phyloP scores from a whole-genome alignment of 2,329 filamentous ascomycete genomes.

The Colletotrichum abscissum region DNA sequence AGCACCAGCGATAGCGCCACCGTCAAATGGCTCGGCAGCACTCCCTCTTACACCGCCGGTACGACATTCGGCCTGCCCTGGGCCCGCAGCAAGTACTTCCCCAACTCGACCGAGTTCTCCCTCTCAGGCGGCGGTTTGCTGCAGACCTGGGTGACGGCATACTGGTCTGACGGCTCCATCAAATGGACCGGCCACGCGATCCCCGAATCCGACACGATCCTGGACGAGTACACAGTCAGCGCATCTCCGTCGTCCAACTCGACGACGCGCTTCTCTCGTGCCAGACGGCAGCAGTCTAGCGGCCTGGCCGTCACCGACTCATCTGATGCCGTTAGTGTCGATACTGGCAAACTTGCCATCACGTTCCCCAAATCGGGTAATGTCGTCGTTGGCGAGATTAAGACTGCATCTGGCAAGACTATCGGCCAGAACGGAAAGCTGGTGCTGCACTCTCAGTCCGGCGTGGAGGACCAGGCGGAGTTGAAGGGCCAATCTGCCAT shows the following conservation, averaged over 20 bases:
- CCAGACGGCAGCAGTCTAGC: slow-evolving; percentile 40
- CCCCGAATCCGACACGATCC: slow-evolving; percentile 50
- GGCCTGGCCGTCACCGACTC: slow-evolving; percentile 39
- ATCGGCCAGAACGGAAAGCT: slow-evolving; percentile 61
- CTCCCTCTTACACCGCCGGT: slow-evolving; percentile 47
- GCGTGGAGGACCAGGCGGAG: slow-evolving; percentile 53
- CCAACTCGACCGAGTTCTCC: slow-evolving; percentile 50
- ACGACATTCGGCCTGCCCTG: slow-evolving; percentile 58
- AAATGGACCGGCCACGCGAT: slow-evolving; percentile 72
- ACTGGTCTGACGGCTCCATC: slow-evolving; percentile 70
- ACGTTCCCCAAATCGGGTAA: slow-evolving; percentile 56
- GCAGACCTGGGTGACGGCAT: slow-evolving; percentile 68
- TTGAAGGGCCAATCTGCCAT: slow-evolving; percentile 48
- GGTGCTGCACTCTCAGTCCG: slow-evolving; percentile 63
- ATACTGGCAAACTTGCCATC: slow-evolving; percentile 57
- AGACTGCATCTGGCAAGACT: slow-evolving; percentile 52
- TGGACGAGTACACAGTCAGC: slow-evolving; percentile 53
- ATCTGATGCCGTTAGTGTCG: slow-evolving; percentile 47
- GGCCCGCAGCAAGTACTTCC: slow-evolving; percentile 52
- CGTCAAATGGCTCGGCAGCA: slow-evolving; percentile 54
- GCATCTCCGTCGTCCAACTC: slow-evolving; percentile 38
- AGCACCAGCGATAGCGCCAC: slow-evolving; percentile 29
- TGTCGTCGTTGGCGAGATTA: slow-evolving; percentile 51
- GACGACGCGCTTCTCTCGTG: slow-evolving; percentile 34
- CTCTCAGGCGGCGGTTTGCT: slow-evolving; percentile 40